Percentiles rank a stretch among this genome's conserved stretches.
Evolutionary conservation across 495 filamentous ascomycete genomes (phyloP).

Genomic region (Penicillium pancosmium): DNA sequence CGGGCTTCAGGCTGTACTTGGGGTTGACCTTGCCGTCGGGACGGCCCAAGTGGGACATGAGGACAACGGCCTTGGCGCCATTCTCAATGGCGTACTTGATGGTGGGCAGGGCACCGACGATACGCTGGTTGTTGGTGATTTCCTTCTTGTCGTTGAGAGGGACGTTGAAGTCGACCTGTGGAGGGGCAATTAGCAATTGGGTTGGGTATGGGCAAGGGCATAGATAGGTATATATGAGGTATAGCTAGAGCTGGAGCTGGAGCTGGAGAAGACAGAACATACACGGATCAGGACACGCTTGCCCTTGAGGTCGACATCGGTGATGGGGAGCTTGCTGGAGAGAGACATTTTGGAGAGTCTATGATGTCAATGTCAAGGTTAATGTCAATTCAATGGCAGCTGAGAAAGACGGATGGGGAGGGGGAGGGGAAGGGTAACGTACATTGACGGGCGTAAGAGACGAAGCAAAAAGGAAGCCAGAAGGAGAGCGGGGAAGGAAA

Average conservation of each 20-base stretch:
- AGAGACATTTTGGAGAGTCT: slow-evolving; percentile 78
- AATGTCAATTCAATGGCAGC: too few species aligned
- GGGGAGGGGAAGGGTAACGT: neutral
- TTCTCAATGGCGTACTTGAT: slow-evolving; percentile 97
- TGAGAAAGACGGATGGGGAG: too few species aligned
- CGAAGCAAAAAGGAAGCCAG: slow-evolving; percentile 12
- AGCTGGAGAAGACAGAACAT: slow-evolving; percentile 40
- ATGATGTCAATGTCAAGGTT: neutral
- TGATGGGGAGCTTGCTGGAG: slow-evolving; percentile 95
- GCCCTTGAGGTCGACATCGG: slow-evolving; percentile 93
- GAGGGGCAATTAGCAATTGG: slow-evolving; percentile 20
- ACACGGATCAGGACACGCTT: slow-evolving; percentile 98
- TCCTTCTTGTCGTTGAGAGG: slow-evolving; percentile 88
- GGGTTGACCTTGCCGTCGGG: slow-evolving; percentile 85
- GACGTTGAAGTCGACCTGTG: slow-evolving; percentile 98
- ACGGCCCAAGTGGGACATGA: slow-evolving; percentile 98
- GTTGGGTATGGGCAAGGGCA: neutral
- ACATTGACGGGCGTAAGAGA: slow-evolving; percentile 20
- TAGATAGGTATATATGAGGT: neutral
- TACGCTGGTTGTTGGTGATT: slow-evolving; percentile 98
- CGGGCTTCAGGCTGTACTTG: slow-evolving; percentile 94
- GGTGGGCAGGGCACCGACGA: slow-evolving; percentile 93
- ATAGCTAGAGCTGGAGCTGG: slow-evolving; percentile 4
- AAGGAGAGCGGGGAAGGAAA: neutral
- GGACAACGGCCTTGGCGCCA: slow-evolving; percentile 90